Evolutionary conservation across 371 early-diverging fungal genomes (phyloP).

Genomic region (Mucor irregularis): DNA sequence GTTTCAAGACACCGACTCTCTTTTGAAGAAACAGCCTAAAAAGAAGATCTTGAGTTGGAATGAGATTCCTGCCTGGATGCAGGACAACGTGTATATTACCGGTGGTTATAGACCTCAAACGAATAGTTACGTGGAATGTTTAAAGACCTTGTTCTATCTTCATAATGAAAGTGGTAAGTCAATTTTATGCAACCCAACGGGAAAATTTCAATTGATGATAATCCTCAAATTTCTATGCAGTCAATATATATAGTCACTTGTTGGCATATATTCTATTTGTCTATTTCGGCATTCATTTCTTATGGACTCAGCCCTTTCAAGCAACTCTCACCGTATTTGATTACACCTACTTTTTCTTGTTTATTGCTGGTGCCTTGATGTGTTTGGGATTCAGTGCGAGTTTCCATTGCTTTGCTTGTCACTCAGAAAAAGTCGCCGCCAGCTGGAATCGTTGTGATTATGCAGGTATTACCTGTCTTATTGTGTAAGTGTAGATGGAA

Average conservation of each 20-base stretch:
- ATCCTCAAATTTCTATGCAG: slow-evolving; percentile 22
- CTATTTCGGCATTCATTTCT: slow-evolving; percentile 51
- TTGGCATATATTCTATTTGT: slow-evolving; percentile 72
- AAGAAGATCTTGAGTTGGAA: slow-evolving; percentile 21
- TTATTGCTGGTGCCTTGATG: slow-evolving; percentile 68
- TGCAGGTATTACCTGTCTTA: slow-evolving; percentile 87
- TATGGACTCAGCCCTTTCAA: slow-evolving; percentile 42
- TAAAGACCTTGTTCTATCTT: slow-evolving; percentile 73
- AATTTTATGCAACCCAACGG: background rate
- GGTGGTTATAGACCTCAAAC: slow-evolving; percentile 81
- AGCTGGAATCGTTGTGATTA: slow-evolving; percentile 89
- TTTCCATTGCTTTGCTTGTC: slow-evolving; percentile 89
- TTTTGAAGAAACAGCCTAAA: slow-evolving; percentile 2
- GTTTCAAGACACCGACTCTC: slow-evolving; percentile 8
- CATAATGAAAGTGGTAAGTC: slow-evolving; percentile 85
- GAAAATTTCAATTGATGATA: background rate
- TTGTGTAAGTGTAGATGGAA: slow-evolving; percentile 58
- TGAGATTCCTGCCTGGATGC: slow-evolving; percentile 77
- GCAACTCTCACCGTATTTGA: slow-evolving; percentile 62
- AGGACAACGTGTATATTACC: slow-evolving; percentile 66
- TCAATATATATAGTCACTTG: slow-evolving; percentile 87
- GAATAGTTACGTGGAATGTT: slow-evolving; percentile 71
- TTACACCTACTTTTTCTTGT: slow-evolving; percentile 64
- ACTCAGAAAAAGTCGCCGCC: slow-evolving; percentile 70
- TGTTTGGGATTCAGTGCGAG: slow-evolving; percentile 81